phyloP scores from a whole-genome alignment of 2,329 filamentous ascomycete genomes.

The Boeremia exigua region DNA sequence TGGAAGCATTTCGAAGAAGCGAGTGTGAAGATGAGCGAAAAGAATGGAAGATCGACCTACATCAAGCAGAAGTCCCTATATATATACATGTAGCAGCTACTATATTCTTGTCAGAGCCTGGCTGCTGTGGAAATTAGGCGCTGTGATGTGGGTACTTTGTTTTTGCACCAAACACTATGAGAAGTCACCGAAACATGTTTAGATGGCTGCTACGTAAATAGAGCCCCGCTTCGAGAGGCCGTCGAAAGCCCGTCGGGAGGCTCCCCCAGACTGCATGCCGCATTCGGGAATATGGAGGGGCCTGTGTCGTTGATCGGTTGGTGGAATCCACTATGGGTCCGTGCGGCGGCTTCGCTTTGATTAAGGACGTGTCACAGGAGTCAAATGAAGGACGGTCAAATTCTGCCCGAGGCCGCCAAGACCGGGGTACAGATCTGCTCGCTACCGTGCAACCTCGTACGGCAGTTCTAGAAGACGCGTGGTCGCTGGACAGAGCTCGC shows the following conservation, averaged over 20 bases:
- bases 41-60: background rate
- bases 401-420: conserved; percentile 8
- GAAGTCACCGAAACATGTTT: conserved; percentile 1
- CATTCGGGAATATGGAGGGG: background rate
- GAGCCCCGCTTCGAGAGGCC: background rate
- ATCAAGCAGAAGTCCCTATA: background rate
- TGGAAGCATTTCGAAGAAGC: conserved; percentile 18
- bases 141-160: conserved; percentile 1
- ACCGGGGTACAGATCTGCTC: conserved; percentile 6
- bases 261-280: conserved; percentile 1
- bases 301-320: conserved; percentile 3
- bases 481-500: conserved; percentile 2
- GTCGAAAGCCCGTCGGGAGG: background rate
- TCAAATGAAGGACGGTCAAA: conserved; percentile 26
- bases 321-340: conserved; percentile 6
- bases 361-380: conserved; percentile 21
- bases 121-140: background rate
- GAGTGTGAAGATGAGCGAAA: background rate
- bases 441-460: too few species aligned
- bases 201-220: background rate
- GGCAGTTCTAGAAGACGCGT: conserved; percentile 1
- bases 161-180: conserved; percentile 11
- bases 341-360: conserved; percentile 13
- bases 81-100: conserved; percentile 7
- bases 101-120: background rate